phyloP scores from a whole-genome alignment of 1,284 basidiomycete genomes.

The Microbotryum scabiosae region DNA sequence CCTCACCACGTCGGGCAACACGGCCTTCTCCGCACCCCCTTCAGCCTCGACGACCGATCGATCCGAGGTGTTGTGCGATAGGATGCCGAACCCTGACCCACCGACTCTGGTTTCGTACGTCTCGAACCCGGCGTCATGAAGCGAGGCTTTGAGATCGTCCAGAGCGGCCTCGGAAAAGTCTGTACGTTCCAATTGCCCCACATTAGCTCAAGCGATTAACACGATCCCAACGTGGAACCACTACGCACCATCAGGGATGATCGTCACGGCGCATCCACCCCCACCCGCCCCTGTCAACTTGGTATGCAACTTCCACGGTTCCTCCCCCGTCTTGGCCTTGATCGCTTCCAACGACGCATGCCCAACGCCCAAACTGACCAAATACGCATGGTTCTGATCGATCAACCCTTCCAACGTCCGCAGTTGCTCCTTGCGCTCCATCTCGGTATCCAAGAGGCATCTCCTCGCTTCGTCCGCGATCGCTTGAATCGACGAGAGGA shows the following conservation, averaged over 20 bases:
- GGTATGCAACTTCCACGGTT: slow-evolving; percentile 68
- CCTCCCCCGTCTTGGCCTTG: slow-evolving; percentile 55
- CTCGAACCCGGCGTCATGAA: slow-evolving; percentile 61
- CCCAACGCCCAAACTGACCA: slow-evolving; percentile 84
- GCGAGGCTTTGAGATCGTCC: slow-evolving; percentile 51
- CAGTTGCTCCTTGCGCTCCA: slow-evolving; percentile 56
- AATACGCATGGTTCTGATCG: slow-evolving; percentile 76
- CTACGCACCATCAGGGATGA: slow-evolving; percentile 70
- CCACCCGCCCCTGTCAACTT: slow-evolving; percentile 99
- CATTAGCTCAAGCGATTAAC: background rate
- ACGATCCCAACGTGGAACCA: background rate
- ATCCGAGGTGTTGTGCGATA: slow-evolving; percentile 35
- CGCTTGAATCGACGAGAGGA: slow-evolving; percentile 67
- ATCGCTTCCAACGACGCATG: slow-evolving; percentile 82
- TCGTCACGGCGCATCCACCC: slow-evolving; percentile 91
- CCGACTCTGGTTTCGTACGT: slow-evolving; percentile 89
- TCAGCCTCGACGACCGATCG: slow-evolving; percentile 13
- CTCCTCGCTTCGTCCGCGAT: slow-evolving; percentile 72
- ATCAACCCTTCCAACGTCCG: slow-evolving; percentile 51
- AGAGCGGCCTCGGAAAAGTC: slow-evolving; percentile 58
- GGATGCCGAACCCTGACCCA: slow-evolving; percentile 80
- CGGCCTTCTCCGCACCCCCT: slow-evolving; percentile 18
- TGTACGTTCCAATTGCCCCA: slow-evolving; percentile 33
- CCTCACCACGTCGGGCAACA: slow-evolving; percentile 23
- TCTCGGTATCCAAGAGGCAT: slow-evolving; percentile 63